Conservation (phyloP, 208 protist genomes). For the Novymonas esmeraldas region DNA sequence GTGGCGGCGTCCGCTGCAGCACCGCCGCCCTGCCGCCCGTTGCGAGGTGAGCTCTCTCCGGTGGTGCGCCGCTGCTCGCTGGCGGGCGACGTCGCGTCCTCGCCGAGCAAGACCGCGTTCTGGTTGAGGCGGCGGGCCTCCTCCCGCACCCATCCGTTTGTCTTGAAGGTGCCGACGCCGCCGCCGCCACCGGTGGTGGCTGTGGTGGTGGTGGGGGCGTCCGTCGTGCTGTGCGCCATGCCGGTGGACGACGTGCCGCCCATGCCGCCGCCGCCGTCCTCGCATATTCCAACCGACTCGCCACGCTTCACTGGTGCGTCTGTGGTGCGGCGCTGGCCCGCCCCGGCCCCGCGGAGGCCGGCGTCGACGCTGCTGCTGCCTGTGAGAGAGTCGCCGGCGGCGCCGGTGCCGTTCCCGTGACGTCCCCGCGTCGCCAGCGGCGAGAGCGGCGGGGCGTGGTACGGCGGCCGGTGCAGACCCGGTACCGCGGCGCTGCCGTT, state of each 20-base stretch:
- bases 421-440: conserved; percentile 10
- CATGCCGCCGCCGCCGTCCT: neutral
- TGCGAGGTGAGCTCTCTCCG: neutral
- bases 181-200: neutral
- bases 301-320: conserved; percentile 9
- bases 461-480: conserved; percentile 13
- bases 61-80: neutral
- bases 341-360: neutral
- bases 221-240: neutral
- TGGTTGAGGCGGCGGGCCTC: conserved; percentile 30
- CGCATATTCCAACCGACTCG: conserved; percentile 1
- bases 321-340: neutral
- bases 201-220: no score
- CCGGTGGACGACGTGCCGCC: neutral
- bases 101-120: neutral
- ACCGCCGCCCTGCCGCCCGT: neutral
- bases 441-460: conserved; percentile 23
- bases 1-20: conserved; percentile 11
- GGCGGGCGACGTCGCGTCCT: neutral
- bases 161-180: neutral
- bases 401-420: neutral
- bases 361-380: conserved; percentile 1
- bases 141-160: conserved; percentile 37
- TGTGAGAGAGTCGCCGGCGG: neutral
- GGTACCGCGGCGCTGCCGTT: neutral